These are phyloP conservation scores for Backusella tarrabulga DNA, from an alignment of 192 early-diverging fungal species.

Conservation along the genomic window DNA sequence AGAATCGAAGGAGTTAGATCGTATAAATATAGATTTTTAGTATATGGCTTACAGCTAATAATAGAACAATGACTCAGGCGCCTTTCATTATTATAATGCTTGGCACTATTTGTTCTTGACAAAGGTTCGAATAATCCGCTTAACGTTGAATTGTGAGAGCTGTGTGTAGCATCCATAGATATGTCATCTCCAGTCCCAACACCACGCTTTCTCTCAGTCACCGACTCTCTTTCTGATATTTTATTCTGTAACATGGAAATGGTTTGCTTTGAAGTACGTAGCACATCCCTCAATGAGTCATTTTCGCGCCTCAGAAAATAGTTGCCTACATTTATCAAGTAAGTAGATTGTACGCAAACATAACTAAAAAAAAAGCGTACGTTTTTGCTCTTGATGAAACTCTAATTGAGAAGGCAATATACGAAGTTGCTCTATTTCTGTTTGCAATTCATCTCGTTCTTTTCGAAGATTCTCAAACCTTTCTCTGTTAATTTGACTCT, in stretches of 20 bases:
- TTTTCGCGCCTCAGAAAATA: slow-evolving; percentile 20
- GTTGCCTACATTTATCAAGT: neutral
- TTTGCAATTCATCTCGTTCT: slow-evolving; percentile 65
- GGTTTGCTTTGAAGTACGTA: slow-evolving; percentile 71
- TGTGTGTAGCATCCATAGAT: too few species aligned
- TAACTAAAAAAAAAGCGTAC: neutral
- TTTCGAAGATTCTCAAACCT: slow-evolving; percentile 55
- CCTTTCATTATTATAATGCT: neutral
- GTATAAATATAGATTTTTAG: neutral
- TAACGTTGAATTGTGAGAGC: neutral
- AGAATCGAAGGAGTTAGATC: neutral
- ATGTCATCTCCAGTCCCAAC: neutral
- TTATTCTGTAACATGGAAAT: slow-evolving; percentile 69
- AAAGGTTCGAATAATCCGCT: neutral
- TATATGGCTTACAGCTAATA: neutral
- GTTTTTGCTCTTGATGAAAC: neutral
- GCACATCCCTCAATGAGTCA: slow-evolving; percentile 39
- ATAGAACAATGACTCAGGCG: neutral
- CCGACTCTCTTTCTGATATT: slow-evolving; percentile 38
- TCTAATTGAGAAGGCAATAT: slow-evolving; percentile 26
- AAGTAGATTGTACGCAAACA: too few species aligned
- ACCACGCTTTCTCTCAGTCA: neutral
- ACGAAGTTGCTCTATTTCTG: slow-evolving; percentile 37
- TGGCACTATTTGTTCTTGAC: neutral
- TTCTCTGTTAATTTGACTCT: slow-evolving; percentile 55